phyloP scores from a whole-genome alignment of 345 rosid species.

The Turritis glabra region DNA sequence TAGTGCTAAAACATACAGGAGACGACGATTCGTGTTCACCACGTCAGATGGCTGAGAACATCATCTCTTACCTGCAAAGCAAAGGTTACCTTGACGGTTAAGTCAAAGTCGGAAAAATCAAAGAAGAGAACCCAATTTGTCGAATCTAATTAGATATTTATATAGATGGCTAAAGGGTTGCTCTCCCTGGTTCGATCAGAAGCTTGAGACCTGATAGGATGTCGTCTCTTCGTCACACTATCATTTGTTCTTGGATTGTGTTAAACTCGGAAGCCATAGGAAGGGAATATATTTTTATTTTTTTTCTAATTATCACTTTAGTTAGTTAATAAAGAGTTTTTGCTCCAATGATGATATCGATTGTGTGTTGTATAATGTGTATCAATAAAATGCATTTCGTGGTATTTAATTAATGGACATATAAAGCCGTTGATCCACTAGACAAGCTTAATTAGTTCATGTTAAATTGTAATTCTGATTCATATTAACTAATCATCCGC shows the following conservation, averaged over 20 bases:
- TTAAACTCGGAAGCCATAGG: slow-evolving; percentile 6
- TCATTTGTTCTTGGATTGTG: slow-evolving; percentile 25
- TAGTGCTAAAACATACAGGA: slow-evolving; percentile 54
- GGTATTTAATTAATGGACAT: not conserved
- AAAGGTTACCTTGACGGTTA: slow-evolving; percentile 64
- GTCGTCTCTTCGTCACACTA: slow-evolving; percentile 18
- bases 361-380: slow-evolving; percentile 21
- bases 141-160: slow-evolving; percentile 7
- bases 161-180: not conserved
- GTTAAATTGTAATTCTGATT: not conserved
- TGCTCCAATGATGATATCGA: not conserved
- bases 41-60: slow-evolving; percentile 62
- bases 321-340: slow-evolving; percentile 9
- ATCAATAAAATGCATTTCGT: slow-evolving; percentile 7
- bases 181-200: slow-evolving; percentile 18
- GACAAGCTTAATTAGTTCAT: not conserved
- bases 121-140: slow-evolving; percentile 2
- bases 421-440: not conserved
- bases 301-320: not conserved
- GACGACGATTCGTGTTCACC: slow-evolving; percentile 51
- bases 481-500: not conserved
- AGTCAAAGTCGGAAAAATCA: slow-evolving; percentile 14
- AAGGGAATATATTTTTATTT: not conserved
- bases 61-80: slow-evolving; percentile 62
- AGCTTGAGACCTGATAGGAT: slow-evolving; percentile 18